Evolutionary conservation across 768 basidiomycete species (phyloP).

Genomic region (Macrolepiota dolichaula): DNA sequence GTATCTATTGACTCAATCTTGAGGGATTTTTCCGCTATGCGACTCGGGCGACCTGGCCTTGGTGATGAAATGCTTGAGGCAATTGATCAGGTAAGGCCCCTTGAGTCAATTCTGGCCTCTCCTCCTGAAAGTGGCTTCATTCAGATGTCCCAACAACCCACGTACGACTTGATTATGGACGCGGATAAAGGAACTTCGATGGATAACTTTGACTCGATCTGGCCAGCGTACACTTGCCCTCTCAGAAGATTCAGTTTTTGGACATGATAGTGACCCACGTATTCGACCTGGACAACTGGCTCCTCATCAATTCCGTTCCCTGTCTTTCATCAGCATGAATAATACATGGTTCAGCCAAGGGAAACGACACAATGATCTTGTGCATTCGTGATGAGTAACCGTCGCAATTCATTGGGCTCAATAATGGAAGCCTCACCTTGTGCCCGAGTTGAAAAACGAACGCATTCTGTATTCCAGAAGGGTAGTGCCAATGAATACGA

Average conservation of each 20-base stretch:
- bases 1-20: slow-evolving; percentile 60
- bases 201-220: slow-evolving; percentile 48
- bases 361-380: slow-evolving; percentile 86
- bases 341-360: slow-evolving; percentile 50
- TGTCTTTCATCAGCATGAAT: slow-evolving; percentile 58
- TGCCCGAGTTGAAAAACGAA: slow-evolving; percentile 62
- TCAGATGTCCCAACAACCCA: slow-evolving; percentile 21
- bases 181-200: slow-evolving; percentile 33
- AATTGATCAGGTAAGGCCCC: slow-evolving; percentile 46
- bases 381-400: no score
- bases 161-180: slow-evolving; percentile 68
- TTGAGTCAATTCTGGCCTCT: slow-evolving; percentile 62
- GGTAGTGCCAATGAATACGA: slow-evolving; percentile 27
- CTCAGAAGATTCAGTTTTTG: slow-evolving; percentile 65
- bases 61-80: slow-evolving; percentile 88
- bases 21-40: slow-evolving; percentile 57
- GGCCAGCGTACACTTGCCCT: slow-evolving; percentile 40
- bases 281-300: slow-evolving; percentile 34
- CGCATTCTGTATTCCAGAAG: slow-evolving; percentile 40
- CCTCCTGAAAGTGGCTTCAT: slow-evolving; percentile 38
- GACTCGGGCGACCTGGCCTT: slow-evolving; percentile 66
- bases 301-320: slow-evolving; percentile 54
- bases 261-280: slow-evolving; percentile 36
- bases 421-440: slow-evolving; percentile 71
- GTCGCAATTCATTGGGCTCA: slow-evolving; percentile 63